Percentiles rank a stretch among this genome's conserved stretches.
Evolutionary conservation across 169 alveolate species (phyloP).

Genomic region (Eimeria maxima): DNA sequence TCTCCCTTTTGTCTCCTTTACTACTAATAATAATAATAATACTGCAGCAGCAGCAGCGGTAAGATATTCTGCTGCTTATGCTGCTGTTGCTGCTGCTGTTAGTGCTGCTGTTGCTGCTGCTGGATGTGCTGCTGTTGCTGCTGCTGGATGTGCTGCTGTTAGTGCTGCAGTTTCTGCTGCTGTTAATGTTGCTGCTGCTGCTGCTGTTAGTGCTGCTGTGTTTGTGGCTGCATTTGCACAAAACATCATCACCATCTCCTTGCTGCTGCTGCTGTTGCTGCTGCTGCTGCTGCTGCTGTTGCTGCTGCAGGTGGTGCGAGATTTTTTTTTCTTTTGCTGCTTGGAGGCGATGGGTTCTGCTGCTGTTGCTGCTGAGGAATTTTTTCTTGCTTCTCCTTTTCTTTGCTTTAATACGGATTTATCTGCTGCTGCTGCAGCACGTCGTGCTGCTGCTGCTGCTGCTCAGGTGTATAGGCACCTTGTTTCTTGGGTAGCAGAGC

Average conservation of each 20-base stretch:
- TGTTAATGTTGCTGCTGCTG: background rate
- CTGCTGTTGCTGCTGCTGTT: background rate
- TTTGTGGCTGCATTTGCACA: background rate
- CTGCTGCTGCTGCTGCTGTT: conserved; percentile 50
- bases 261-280: conserved; percentile 31
- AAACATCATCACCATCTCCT: background rate
- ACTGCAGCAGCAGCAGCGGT: background rate
- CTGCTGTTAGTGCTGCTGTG: background rate
- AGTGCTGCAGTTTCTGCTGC: background rate
- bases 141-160: conserved; percentile 26
- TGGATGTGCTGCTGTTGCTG: background rate
- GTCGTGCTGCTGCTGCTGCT: conserved; percentile 59
- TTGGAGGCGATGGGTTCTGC: conserved; percentile 41
- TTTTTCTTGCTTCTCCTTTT: background rate
- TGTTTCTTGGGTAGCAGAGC: conserved; percentile 24
- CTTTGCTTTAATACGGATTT: background rate
- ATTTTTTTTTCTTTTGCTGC: conserved; percentile 55
- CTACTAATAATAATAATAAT: background rate
- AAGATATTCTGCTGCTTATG: conserved; percentile 37
- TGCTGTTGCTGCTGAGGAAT: background rate
- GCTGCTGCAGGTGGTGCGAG: conserved; percentile 64
- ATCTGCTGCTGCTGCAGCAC: conserved; percentile 42
- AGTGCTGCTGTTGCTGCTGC: background rate
- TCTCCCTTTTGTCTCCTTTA: conserved; percentile 22
- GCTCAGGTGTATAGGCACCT: conserved; percentile 71